These are phyloP conservation scores for Taphrina communis DNA, from an alignment of 1,139 yeast species.

Conservation along the genomic window DNA sequence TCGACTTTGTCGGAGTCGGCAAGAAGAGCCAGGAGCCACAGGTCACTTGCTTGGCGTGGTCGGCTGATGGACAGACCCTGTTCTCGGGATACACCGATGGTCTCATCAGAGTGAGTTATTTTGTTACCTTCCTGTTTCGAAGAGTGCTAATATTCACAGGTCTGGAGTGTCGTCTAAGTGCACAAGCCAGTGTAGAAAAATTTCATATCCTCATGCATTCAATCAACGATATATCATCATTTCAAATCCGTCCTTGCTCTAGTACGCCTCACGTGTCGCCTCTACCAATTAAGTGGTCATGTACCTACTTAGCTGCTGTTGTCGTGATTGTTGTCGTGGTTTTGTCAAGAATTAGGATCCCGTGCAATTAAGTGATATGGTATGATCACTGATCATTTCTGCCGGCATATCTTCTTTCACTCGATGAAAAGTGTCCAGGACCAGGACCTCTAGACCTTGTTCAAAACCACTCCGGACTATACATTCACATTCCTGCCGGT, in stretches of 20 bases:
- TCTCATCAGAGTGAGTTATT: slow-evolving; percentile 48
- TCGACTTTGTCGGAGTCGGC: slow-evolving; percentile 90
- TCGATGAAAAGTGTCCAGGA: not conserved
- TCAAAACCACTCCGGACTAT: not conserved
- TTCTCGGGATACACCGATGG: slow-evolving; percentile 99
- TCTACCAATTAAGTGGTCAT: no score
- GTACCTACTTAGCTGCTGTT: no score
- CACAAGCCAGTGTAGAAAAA: slow-evolving; percentile 18
- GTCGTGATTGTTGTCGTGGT: not conserved
- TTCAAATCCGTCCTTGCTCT: not conserved
- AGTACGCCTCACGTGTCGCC: not conserved
- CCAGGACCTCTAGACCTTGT: not conserved
- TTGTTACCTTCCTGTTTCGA: not conserved
- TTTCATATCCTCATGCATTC: slow-evolving; percentile 3
- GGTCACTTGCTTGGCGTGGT: slow-evolving; percentile 98
- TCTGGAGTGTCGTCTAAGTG: slow-evolving; percentile 38
- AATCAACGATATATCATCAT: not conserved
- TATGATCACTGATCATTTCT: not conserved
- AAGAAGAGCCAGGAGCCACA: slow-evolving; percentile 94
- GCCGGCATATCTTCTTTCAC: not conserved
- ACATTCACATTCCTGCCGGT: no score
- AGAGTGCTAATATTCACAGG: slow-evolving; percentile 12
- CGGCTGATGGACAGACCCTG: slow-evolving; percentile 99
- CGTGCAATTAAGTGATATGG: not conserved
- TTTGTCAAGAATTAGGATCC: no score